phyloP scores from a whole-genome alignment of 1,284 basidiomycete species.

The Agaricales sp. region DNA sequence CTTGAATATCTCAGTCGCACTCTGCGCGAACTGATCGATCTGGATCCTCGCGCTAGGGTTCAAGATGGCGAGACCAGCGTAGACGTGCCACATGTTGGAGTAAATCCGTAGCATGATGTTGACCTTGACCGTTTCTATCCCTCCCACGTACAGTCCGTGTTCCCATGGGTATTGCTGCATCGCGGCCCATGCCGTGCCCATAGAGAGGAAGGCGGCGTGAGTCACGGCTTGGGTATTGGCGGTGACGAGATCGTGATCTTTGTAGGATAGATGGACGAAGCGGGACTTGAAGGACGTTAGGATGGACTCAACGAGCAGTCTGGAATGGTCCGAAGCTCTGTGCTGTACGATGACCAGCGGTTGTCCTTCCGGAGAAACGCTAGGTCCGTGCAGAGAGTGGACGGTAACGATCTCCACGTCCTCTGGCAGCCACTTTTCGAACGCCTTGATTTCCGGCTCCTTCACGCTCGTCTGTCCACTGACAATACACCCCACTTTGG shows the following conservation, averaged over 20 bases:
- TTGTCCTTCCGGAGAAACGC: slow-evolving; percentile 85
- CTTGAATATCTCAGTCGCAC: slow-evolving; percentile 87
- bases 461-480: slow-evolving; percentile 97
- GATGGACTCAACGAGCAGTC: slow-evolving; percentile 76
- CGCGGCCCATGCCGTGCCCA: slow-evolving; percentile 94
- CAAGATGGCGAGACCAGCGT: slow-evolving; percentile 93
- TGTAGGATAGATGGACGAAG: slow-evolving; percentile 89
- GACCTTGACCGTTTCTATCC: slow-evolving; percentile 97
- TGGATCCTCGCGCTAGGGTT: slow-evolving; percentile 89
- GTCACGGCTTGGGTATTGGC: slow-evolving; percentile 98
- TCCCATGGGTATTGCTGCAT: slow-evolving; percentile 90
- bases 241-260: slow-evolving; percentile 93
- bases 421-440: slow-evolving; percentile 79
- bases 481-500: slow-evolving; percentile 88
- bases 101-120: slow-evolving; percentile 97
- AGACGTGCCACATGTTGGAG: slow-evolving; percentile 97
- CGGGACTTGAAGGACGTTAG: slow-evolving; percentile 78
- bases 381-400: slow-evolving; percentile 93
- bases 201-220: slow-evolving; percentile 95
- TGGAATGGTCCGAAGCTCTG: slow-evolving; percentile 67
- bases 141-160: slow-evolving; percentile 88
- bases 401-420: slow-evolving; percentile 89
- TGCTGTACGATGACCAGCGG: slow-evolving; percentile 90
- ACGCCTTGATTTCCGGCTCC: slow-evolving; percentile 85
- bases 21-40: slow-evolving; percentile 85